A percentile compares a stretch with the other conserved stretches of the same genome.
These are phyloP conservation scores for Colletotrichum magnum DNA, from an alignment of 2,329 filamentous ascomycete genomes.

Conservation along the genomic window DNA sequence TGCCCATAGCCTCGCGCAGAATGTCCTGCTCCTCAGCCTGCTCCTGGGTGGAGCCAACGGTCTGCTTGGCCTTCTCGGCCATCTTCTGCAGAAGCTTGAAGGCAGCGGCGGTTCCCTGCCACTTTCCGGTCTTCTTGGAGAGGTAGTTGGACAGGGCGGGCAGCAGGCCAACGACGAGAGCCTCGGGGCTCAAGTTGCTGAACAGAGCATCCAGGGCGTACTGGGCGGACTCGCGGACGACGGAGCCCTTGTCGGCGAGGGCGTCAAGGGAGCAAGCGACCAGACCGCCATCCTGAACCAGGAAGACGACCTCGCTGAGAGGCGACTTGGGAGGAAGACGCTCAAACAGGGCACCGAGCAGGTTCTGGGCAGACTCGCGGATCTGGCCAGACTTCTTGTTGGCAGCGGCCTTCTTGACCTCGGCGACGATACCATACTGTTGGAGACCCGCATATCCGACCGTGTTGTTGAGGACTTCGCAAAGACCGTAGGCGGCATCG, in stretches of 20 bases:
- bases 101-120: conserved; percentile 94
- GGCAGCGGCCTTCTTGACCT: conserved; percentile 79
- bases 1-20: conserved; percentile 90
- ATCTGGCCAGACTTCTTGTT: conserved; percentile 94
- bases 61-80: conserved; percentile 94
- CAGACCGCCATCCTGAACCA: conserved; percentile 84
- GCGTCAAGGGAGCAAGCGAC: conserved; percentile 83
- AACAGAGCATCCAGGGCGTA: conserved; percentile 95
- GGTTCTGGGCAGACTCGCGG: conserved; percentile 94
- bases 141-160: conserved; percentile 84
- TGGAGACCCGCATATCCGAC: conserved; percentile 68
- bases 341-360: conserved; percentile 94
- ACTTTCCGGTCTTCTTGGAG: conserved; percentile 88
- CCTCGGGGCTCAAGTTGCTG: conserved; percentile 82
- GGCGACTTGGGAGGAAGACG: conserved; percentile 84
- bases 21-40: conserved; percentile 91
- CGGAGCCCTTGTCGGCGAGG: conserved; percentile 88
- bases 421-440: conserved; percentile 67
- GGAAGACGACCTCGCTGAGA: conserved; percentile 83
- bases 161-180: conserved; percentile 85
- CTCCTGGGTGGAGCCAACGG: conserved; percentile 82
- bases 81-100: conserved; percentile 89
- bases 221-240: conserved; percentile 91
- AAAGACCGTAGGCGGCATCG: conserved; percentile 73
- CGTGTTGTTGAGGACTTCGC: conserved; percentile 69